Conservation (phyloP, 306 rosid genomes). For the Clitoria ternatea region DNA sequence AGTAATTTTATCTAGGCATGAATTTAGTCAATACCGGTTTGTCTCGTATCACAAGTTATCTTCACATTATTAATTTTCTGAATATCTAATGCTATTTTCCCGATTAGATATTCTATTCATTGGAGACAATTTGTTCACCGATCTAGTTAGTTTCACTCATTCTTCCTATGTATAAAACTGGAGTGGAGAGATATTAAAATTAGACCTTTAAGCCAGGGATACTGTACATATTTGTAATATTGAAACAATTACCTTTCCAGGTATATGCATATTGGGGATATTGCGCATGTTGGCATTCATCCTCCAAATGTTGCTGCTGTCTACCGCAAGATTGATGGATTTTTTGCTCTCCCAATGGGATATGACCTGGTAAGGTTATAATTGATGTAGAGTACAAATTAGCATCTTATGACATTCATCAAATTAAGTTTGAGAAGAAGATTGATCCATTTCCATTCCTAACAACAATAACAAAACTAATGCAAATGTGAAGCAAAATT, state of each 20-base stretch:
- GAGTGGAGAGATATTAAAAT: not conserved
- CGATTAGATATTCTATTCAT: not conserved
- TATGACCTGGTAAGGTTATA: conserved; percentile 81
- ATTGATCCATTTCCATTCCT: not conserved
- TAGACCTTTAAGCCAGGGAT: not conserved
- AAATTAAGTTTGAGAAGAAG: conserved; percentile 6
- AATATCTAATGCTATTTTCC: not conserved
- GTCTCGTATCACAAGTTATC: not conserved
- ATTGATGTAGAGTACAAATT: not conserved
- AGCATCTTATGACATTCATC: conserved; percentile 1
- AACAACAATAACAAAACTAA: not conserved
- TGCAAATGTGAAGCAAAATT: not conserved
- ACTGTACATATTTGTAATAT: conserved; percentile 16
- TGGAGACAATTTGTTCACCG: not conserved
- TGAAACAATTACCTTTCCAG: conserved; percentile 36
- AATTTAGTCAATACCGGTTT: not conserved
- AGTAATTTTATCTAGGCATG: not conserved
- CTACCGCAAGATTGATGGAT: conserved; percentile 64
- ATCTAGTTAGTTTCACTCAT: not conserved
- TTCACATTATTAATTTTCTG: not conserved
- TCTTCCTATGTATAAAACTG: not conserved
- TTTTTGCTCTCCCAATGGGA: conserved; percentile 72
- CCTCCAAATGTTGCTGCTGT: conserved; percentile 97
- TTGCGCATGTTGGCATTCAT: conserved; percentile 82
- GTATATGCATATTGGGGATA: conserved; percentile 73